These are phyloP conservation scores for Hyphopichia pseudoburtonii DNA, from an alignment of 1,139 yeast genomes.

Conservation along the genomic window DNA sequence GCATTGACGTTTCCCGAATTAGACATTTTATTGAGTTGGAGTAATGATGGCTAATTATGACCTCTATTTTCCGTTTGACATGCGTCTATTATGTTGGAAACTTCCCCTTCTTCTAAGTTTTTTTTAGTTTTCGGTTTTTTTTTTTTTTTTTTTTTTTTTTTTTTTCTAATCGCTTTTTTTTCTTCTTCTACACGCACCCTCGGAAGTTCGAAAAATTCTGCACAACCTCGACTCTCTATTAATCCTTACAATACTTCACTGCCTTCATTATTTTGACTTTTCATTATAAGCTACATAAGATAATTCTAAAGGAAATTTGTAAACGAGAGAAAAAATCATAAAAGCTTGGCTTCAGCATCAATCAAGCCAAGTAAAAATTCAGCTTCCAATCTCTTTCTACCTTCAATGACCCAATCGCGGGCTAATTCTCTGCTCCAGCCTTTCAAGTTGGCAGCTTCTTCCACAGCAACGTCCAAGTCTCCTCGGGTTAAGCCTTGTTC, in stretches of 20 bases:
- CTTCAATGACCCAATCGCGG: constrained; percentile 86
- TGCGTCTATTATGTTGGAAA: no score
- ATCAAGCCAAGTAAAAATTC: constrained; percentile 73
- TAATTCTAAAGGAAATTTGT: no score
- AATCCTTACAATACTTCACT: no score
- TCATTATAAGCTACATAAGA: no score
- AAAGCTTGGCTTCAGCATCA: constrained; percentile 54
- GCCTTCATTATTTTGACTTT: no score
- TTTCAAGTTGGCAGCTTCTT: constrained; percentile 83
- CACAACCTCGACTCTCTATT: no score
- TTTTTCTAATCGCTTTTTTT: not conserved
- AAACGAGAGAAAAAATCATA: constrained; percentile 21
- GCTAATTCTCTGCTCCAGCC: constrained; percentile 95
- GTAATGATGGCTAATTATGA: no score
- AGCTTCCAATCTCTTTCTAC: constrained; percentile 84
- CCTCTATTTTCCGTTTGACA: no score
- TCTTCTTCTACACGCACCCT: not conserved
- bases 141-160: not conserved
- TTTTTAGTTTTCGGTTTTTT: not conserved
- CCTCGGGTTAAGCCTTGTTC: constrained; percentile 74
- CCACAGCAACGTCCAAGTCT: constrained; percentile 83
- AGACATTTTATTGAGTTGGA: not conserved
- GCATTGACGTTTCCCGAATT: constrained; percentile 2
- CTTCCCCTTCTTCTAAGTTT: no score
- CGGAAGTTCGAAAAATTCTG: no score